These are phyloP conservation scores for Candida maris DNA, from an alignment of 805 yeast species.

Conservation along the genomic window DNA sequence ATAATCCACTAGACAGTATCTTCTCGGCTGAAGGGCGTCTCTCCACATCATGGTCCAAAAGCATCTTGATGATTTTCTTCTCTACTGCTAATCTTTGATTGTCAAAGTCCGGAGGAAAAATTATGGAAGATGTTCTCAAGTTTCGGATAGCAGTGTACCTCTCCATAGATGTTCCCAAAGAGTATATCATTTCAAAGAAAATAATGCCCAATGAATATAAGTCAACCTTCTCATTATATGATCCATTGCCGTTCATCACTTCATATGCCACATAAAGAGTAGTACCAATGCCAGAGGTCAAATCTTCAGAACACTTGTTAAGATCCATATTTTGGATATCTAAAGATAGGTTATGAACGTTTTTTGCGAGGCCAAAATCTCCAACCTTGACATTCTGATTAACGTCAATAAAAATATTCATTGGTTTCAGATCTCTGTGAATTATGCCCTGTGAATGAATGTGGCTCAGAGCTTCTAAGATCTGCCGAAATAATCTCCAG, in stretches of 20 bases:
- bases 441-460: slow-evolving; percentile 93
- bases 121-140: slow-evolving; percentile 54
- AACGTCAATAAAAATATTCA: slow-evolving; percentile 91
- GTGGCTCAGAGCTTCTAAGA: slow-evolving; percentile 83
- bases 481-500: slow-evolving; percentile 86
- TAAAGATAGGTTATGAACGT: slow-evolving; percentile 52
- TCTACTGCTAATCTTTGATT: slow-evolving; percentile 51
- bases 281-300: slow-evolving; percentile 93
- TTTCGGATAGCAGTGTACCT: slow-evolving; percentile 68
- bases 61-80: slow-evolving; percentile 57
- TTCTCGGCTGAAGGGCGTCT: slow-evolving; percentile 77
- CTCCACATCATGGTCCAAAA: slow-evolving; percentile 76
- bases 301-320: slow-evolving; percentile 51
- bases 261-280: slow-evolving; percentile 90
- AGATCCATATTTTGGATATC: slow-evolving; percentile 14
- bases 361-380: slow-evolving; percentile 95
- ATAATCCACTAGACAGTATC: slow-evolving; percentile 71
- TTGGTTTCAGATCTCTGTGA: slow-evolving; percentile 93
- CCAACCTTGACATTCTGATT: slow-evolving; percentile 88
- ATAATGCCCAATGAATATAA: slow-evolving; percentile 94
- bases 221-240: slow-evolving; percentile 92
- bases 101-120: slow-evolving; percentile 70
- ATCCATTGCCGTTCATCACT: slow-evolving; percentile 65
- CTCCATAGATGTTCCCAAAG: slow-evolving; percentile 90
- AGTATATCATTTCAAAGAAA: slow-evolving; percentile 90